Conservation (phyloP, 768 basidiomycete genomes). For the Lactifluus piperatus region DNA sequence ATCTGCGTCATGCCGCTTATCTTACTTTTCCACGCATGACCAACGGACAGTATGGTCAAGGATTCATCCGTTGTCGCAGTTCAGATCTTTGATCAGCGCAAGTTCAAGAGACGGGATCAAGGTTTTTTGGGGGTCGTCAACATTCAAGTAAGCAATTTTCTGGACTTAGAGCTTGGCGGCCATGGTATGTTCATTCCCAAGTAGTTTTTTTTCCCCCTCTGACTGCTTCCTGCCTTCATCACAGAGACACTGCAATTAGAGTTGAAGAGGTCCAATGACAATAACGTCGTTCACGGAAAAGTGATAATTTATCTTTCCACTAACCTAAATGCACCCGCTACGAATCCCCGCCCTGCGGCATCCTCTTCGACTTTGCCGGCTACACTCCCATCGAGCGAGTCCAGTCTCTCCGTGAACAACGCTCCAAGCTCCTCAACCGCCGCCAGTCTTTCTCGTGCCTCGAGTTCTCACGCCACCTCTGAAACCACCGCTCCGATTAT, state of each 20-base stretch:
- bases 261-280: constrained; percentile 98
- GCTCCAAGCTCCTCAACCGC: constrained; percentile 31
- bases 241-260: constrained; percentile 91
- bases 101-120: constrained; percentile 97
- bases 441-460: constrained; percentile 47
- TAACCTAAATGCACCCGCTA: constrained; percentile 75
- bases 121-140: constrained; percentile 98
- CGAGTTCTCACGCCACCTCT: constrained; percentile 57
- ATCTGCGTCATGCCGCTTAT: constrained; percentile 2
- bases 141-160: constrained; percentile 78
- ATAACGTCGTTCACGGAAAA: constrained; percentile 95
- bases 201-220: background rate
- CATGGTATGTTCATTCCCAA: constrained; percentile 55
- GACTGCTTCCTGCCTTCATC: background rate
- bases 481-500: constrained; percentile 28
- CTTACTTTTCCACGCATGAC: background rate
- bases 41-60: constrained; percentile 67
- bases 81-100: constrained; percentile 98
- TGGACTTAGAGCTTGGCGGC: constrained; percentile 87
- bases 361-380: constrained; percentile 48
- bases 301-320: constrained; percentile 95
- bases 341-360: constrained; percentile 71
- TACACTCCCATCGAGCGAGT: constrained; percentile 46
- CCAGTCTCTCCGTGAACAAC: constrained; percentile 48
- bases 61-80: constrained; percentile 97